phyloP scores from a whole-genome alignment of 352 stramenopile genomes.

The Blastocystis sp. region DNA sequence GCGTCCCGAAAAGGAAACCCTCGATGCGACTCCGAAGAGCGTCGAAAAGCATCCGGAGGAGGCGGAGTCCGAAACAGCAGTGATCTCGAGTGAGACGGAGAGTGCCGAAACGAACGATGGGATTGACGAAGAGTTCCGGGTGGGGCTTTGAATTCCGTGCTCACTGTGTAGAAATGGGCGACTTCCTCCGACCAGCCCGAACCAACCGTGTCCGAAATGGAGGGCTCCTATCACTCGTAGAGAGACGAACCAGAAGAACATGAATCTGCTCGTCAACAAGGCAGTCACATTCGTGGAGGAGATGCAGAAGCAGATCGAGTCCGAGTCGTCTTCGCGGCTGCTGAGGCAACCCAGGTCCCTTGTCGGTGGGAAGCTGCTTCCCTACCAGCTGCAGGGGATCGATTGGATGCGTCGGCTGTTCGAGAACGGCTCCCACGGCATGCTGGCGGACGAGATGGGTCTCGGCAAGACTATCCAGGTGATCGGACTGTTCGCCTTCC shows the following conservation, averaged over 20 bases:
- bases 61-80: not conserved
- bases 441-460: slow-evolving; percentile 83
- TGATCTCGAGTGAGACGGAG: not conserved
- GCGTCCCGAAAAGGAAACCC: no score
- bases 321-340: not conserved
- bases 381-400: slow-evolving; percentile 93
- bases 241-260: slow-evolving; percentile 64
- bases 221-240: not conserved
- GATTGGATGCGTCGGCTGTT: slow-evolving; percentile 95
- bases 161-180: slow-evolving; percentile 53
- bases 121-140: slow-evolving; percentile 65
- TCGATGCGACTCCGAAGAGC: no score
- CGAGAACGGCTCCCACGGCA: slow-evolving; percentile 95
- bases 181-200: not conserved
- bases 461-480: slow-evolving; percentile 94
- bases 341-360: slow-evolving; percentile 53
- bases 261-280: slow-evolving; percentile 53
- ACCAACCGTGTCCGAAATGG: not conserved
- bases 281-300: slow-evolving; percentile 67
- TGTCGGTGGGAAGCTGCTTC: slow-evolving; percentile 73
- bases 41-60: not conserved
- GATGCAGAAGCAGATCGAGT: slow-evolving; percentile 61
- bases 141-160: not conserved
- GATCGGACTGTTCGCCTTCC: slow-evolving; percentile 87
- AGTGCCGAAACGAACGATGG: not conserved